Evolutionary conservation across 2,329 filamentous ascomycete genomes (phyloP).

Genomic region (Orbilia oligospora): DNA sequence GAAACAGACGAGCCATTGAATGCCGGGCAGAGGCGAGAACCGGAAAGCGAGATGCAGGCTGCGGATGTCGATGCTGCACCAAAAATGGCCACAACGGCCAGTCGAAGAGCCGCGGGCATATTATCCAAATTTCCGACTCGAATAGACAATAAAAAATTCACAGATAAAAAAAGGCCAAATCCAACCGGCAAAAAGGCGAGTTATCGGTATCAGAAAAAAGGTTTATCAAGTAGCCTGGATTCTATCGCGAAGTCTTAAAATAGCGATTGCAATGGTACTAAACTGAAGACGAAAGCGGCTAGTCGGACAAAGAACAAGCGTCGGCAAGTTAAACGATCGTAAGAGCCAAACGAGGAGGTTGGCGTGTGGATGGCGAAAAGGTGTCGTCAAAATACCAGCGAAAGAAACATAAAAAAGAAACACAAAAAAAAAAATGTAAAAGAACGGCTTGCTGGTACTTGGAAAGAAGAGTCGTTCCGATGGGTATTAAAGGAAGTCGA

Average conservation of each 20-base stretch:
- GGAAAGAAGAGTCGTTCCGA: constrained; percentile 22
- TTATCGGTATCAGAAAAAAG: constrained; percentile 2
- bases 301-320: constrained; percentile 39
- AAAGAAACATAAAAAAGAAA: constrained; percentile 35
- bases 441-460: constrained; percentile 48
- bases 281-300: constrained; percentile 25
- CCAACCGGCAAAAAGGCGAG: constrained; percentile 10
- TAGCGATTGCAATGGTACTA: constrained; percentile 30
- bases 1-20: constrained; percentile 67
- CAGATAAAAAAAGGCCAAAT: background rate
- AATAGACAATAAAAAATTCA: constrained; percentile 15
- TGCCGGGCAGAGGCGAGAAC: constrained; percentile 67
- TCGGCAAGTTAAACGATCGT: constrained; percentile 49
- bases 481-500: constrained; percentile 8
- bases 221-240: constrained; percentile 14
- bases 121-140: constrained; percentile 28
- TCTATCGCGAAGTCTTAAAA: constrained; percentile 19
- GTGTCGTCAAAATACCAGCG: constrained; percentile 59
- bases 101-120: constrained; percentile 56
- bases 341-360: constrained; percentile 32
- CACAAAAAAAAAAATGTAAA: constrained; percentile 32
- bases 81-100: constrained; percentile 55
- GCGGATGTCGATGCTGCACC: constrained; percentile 56
- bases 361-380: constrained; percentile 27
- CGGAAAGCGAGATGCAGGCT: constrained; percentile 66